Evolutionary conservation across 1,284 basidiomycete species (phyloP), one percentile per base, ranked within the genome.

Genomic region (Rhodotorula sp.): DNA sequence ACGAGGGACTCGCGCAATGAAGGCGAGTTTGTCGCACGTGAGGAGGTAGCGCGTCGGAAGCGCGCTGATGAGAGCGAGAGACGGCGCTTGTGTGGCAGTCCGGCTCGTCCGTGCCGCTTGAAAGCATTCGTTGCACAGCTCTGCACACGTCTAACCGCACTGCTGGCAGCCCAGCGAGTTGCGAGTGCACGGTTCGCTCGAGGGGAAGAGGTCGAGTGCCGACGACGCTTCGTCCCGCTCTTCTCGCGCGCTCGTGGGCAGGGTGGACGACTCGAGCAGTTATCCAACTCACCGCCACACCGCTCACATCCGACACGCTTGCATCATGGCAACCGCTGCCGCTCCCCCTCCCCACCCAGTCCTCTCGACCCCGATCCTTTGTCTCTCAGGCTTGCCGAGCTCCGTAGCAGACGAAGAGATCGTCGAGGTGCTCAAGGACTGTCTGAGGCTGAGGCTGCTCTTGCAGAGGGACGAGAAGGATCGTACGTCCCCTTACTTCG

Each of bases 401-500:
- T 29, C 44, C 13, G 55, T 64, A 4, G 6, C 32, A 7, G 72
- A 75, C 36, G 49, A 32, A 11, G 64, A 59, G 4, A 55, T 75
- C 29, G 64, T 69, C 13, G 32, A 64, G 19, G 64, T 60, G 4
- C 57, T 75, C 2, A 9, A n/a, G 29, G 67, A 73, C 19, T 73
- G 68, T 36, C 59, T 69, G 39, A n/a, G 46, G 15, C 10, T 66
- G 27, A 54, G 64, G 60, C 52, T 70, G 5, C n/a, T 20, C 44
- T 13, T 70, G 34, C 30, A 51, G 10, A 47, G 67, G 20, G 17
- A 27, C n/a, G 10, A 36, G 13, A 8, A 1, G 5, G 6, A 39
- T 13, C 29, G 64, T 59, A n/a, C 48, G 62, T 34, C 15, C 56
- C 22, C 34, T 24, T n/a, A 19, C 36, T 32, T 29, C 10, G 36